These are phyloP conservation scores for Scheffersomyces illinoinensis DNA, from an alignment of 1,139 yeast genomes.

Conservation along the genomic window DNA sequence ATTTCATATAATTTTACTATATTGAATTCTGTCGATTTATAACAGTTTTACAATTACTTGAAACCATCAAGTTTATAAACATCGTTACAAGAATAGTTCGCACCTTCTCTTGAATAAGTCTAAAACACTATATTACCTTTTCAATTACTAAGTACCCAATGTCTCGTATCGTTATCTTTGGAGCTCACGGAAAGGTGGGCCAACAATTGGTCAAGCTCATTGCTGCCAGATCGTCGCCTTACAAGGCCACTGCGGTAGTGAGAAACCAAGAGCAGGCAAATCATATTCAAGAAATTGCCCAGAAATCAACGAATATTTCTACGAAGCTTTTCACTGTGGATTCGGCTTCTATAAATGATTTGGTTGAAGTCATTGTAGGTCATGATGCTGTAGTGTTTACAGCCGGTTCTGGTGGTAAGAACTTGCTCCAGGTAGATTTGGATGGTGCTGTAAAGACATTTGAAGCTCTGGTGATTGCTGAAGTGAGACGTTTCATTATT, in stretches of 20 bases:
- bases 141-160: not conserved
- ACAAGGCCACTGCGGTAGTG: slow-evolving; percentile 51
- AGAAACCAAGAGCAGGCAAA: slow-evolving; percentile 47
- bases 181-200: slow-evolving; percentile 67
- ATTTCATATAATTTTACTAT: too few species aligned
- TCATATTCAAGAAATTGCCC: slow-evolving; percentile 26
- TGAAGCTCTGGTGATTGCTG: slow-evolving; percentile 54
- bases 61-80: not conserved
- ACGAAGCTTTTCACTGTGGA: slow-evolving; percentile 40
- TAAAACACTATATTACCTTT: not conserved
- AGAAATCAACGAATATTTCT: slow-evolving; percentile 34
- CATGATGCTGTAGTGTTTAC: slow-evolving; percentile 60
- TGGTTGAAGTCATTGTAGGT: slow-evolving; percentile 43
- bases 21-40: not conserved
- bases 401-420: slow-evolving; percentile 65
- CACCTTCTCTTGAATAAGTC: not conserved
- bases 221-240: slow-evolving; percentile 18
- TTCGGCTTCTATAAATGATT: slow-evolving; percentile 29
- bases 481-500: slow-evolving; percentile 49
- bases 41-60: not conserved
- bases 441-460: slow-evolving; percentile 62
- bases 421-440: slow-evolving; percentile 55
- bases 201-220: slow-evolving; percentile 33
- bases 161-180: slow-evolving; percentile 36
- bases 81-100: not conserved